A percentile compares a stretch with the other conserved stretches of the same genome.
Conservation (phyloP, 495 filamentous ascomycete genomes). For the Neurospora pannonica region DNA sequence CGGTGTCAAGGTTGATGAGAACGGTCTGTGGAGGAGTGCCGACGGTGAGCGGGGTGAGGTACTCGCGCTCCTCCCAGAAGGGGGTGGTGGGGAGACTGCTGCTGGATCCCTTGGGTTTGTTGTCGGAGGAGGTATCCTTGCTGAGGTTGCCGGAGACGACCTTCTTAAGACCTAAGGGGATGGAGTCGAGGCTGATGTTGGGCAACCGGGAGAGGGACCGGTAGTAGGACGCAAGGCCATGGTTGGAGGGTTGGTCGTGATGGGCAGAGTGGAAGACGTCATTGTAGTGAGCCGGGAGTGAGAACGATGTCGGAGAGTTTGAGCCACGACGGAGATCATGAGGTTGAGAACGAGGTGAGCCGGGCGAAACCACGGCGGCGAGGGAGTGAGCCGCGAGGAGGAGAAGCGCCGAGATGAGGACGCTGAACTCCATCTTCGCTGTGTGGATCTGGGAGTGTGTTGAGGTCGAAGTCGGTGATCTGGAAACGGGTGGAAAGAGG, state of each 20-base stretch:
- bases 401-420: background rate
- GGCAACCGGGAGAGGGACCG: background rate
- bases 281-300: background rate
- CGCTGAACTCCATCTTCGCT: background rate
- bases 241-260: background rate
- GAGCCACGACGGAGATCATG: background rate
- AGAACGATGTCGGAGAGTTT: background rate
- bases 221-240: background rate
- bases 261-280: background rate
- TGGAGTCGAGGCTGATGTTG: background rate
- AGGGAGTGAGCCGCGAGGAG: background rate
- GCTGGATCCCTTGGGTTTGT: background rate
- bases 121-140: background rate
- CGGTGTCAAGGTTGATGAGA: slow-evolving; percentile 63
- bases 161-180: background rate
- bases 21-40: slow-evolving; percentile 61
- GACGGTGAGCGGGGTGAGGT: slow-evolving; percentile 53
- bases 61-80: slow-evolving; percentile 43
- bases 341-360: background rate
- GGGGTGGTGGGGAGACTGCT: slow-evolving; percentile 2
- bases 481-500: background rate
- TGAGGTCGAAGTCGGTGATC: background rate
- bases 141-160: background rate
- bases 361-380: background rate
- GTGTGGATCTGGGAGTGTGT: background rate